These are phyloP conservation scores for Schizosaccharomyces osmophilus DNA, from an alignment of 805 yeast species.

Conservation along the genomic window DNA sequence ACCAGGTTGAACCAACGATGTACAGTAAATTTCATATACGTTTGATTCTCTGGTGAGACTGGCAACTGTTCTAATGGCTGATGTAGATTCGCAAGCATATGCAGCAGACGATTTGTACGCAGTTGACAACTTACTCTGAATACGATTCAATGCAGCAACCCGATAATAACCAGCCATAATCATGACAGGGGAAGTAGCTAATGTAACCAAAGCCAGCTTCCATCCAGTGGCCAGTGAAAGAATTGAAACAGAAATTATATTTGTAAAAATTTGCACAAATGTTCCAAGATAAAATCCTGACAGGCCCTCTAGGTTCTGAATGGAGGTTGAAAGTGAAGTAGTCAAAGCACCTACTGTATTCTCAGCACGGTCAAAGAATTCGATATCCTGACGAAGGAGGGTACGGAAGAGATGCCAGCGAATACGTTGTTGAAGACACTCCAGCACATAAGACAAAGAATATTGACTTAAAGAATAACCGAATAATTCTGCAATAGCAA, in stretches of 20 bases:
- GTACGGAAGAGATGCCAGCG: slow-evolving; percentile 9
- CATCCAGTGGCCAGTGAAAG: slow-evolving; percentile 18
- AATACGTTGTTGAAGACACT: slow-evolving; percentile 10
- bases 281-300: slow-evolving; percentile 12
- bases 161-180: slow-evolving; percentile 19
- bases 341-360: slow-evolving; percentile 12
- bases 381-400: slow-evolving; percentile 12
- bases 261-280: slow-evolving; percentile 12
- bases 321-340: slow-evolving; percentile 11
- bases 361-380: slow-evolving; percentile 11
- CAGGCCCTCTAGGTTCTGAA: slow-evolving; percentile 12
- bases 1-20: slow-evolving; percentile 4
- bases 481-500: slow-evolving; percentile 6
- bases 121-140: slow-evolving; percentile 16
- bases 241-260: slow-evolving; percentile 17
- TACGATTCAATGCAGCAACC: slow-evolving; percentile 13
- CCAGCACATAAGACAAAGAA: slow-evolving; percentile 4
- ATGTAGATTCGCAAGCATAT: slow-evolving; percentile 19
- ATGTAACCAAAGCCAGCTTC: slow-evolving; percentile 20
- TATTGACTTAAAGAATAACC: slow-evolving; percentile 4
- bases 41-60: slow-evolving; percentile 19
- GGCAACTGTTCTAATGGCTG: slow-evolving; percentile 20
- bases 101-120: slow-evolving; percentile 18
- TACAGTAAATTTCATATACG: slow-evolving; percentile 14
- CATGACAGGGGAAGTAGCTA: slow-evolving; percentile 17